phyloP scores from a whole-genome alignment of 305 asterid genomes.

The Fraxinus floribunda region DNA sequence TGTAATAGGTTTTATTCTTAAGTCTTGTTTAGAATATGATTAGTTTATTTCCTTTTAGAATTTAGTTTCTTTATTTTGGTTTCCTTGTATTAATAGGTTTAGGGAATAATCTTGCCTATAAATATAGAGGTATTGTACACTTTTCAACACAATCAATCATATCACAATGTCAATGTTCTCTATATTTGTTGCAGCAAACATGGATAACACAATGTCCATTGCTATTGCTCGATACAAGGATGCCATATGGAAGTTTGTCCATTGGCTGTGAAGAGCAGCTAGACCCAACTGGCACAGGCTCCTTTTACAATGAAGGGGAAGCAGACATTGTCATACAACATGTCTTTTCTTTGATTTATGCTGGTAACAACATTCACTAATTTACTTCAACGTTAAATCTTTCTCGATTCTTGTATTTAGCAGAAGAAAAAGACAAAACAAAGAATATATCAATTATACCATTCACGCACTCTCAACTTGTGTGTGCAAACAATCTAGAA shows the following conservation, averaged over 20 bases:
- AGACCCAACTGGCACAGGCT: slow-evolving; percentile 99
- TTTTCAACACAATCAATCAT: no score
- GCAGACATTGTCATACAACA: slow-evolving; percentile 87
- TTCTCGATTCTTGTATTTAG: neutral
- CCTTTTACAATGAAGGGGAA: slow-evolving; percentile 95
- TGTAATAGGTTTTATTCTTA: no score
- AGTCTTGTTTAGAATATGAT: no score
- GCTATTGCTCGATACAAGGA: slow-evolving; percentile 92
- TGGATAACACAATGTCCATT: slow-evolving; percentile 94
- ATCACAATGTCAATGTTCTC: slow-evolving; percentile 4
- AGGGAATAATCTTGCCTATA: no score
- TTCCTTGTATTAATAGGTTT: no score
- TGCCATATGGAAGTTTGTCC: slow-evolving; percentile 93
- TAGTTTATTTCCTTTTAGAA: no score
- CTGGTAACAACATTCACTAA: slow-evolving; percentile 52
- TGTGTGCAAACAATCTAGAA: slow-evolving; percentile 12
- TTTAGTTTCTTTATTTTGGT: no score
- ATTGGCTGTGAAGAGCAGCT: slow-evolving; percentile 92
- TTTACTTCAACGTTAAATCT: slow-evolving; percentile 14
- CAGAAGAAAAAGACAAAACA: neutral
- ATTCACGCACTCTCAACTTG: slow-evolving; percentile 12
- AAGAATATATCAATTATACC: slow-evolving; percentile 8
- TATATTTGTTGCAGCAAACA: slow-evolving; percentile 60
- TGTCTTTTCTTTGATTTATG: slow-evolving; percentile 73
- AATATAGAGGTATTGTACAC: no score